Evolutionary conservation across 192 early-diverging fungal genomes (phyloP).

Genomic region (Chytriomyces confervae): DNA sequence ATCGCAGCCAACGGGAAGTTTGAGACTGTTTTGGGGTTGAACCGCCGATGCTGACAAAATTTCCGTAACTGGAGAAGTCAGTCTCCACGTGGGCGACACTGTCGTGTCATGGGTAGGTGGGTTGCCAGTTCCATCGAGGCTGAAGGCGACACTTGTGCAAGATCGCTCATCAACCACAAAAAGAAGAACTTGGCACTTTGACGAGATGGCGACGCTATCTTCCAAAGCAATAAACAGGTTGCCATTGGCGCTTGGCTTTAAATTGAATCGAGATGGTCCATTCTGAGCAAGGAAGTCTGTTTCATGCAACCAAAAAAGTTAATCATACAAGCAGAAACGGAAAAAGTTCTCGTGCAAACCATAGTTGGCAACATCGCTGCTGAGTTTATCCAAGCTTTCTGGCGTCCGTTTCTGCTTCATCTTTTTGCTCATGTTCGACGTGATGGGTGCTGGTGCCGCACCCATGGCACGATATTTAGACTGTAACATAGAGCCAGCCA

Average conservation of each 20-base stretch:
- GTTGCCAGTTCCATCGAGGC: not conserved
- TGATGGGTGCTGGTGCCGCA: not conserved
- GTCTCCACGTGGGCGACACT: constrained; percentile 11
- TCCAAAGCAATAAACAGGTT: constrained; percentile 17
- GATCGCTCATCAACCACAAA: constrained; percentile 15
- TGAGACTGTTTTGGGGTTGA: too few relatives aligned
- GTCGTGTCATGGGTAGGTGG: constrained; percentile 6
- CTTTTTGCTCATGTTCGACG: not conserved
- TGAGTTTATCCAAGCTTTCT: not conserved
- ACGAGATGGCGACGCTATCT: not conserved
- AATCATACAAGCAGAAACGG: constrained; percentile 4
- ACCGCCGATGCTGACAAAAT: constrained; percentile 5
- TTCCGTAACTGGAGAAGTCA: constrained; percentile 13
- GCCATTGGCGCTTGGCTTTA: constrained; percentile 16
- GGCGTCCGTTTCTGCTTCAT: constrained; percentile 7
- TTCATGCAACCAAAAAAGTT: not conserved
- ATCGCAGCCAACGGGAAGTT: constrained; percentile 9
- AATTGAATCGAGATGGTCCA: constrained; percentile 26
- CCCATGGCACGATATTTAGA: not conserved
- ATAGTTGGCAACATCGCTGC: constrained; percentile 23
- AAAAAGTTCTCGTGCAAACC: constrained; percentile 12
- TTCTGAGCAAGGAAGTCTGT: constrained; percentile 27
- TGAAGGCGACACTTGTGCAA: not conserved
- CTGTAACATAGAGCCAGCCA: too few relatives aligned
- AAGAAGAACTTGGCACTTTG: constrained; percentile 18